Base-by-base conservation (phyloP, 108 stramenopile species). In the Schizochytrium sp. region DNA sequence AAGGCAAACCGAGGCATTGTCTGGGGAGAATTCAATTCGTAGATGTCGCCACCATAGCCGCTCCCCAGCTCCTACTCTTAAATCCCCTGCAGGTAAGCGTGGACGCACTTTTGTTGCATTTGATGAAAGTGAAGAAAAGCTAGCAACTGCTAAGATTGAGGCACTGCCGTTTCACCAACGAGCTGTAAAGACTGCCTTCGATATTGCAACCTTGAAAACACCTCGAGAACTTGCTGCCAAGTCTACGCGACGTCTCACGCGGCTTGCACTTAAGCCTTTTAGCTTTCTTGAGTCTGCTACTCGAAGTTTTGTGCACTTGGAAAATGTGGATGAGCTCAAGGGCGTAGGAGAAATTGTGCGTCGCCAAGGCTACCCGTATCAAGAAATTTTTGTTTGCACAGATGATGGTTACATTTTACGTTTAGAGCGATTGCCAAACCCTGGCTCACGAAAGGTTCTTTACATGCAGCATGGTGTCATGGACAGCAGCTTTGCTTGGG, bases 401-500 rank as follows among this genome's bases (percentile, higher is more conserved):
- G 89, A 57, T 12, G 89, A 89, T 41, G 89, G 89, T 46, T 89
- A 89, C 89, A 15, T 87, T 28, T 55, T 89, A 76, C 72, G 56
- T 7, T 76, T 89, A 4, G 60, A 89, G 46, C 89, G 89, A 50
- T 7, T 89, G 17, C 89, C 89, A 41, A 55, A 88, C 42, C 88
- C 44, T 3, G 76, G 42, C 41, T 87, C 89, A 44, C 13, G 38
- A 4, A 55, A 56, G 40, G 89, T 87, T 3, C 72, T 44, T 3
- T 87, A 61, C 61, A 55, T 89, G 17, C 76, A 87, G 83, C 89
- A 89, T 58, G 89, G 89, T 42, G 45, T 89, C 49, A 89, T 89
- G 57, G 89, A 89, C 87, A 44, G 40, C 46, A 53, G 47, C 57
- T 60, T 88, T 4, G 76, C 89, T 2, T 89, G 53, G 50, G 76